Base-by-base conservation (phyloP, 1,139 yeast genomes). In the Sugiyamaella paludigena region DNA sequence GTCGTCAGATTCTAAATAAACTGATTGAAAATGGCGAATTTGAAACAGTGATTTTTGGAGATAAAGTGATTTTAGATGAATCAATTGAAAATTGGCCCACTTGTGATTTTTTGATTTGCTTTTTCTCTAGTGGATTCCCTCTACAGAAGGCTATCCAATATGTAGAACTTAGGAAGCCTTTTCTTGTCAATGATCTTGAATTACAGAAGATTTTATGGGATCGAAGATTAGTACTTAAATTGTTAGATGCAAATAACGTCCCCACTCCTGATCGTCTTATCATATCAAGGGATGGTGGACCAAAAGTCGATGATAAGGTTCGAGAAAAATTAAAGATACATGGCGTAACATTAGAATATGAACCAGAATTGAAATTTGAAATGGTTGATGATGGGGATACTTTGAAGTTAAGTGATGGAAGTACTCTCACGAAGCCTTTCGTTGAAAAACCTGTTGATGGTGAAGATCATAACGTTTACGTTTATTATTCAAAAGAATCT, bases 401-500 rank as follows among this genome's bases (percentile, higher is more conserved):
- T 0, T 75, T 94, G 48, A 74, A 74, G 50, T 92, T 92, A 26
- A 63, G 58, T 24, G 80, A 86, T 56, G 96, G 95, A 2, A 68
- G 79, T 58, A 71, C 74, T 11, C 71, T 94, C 69, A 75, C 74
- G 40, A 94, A 94, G 63, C 99, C 99, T 7, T 94, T 83, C 74
- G 98, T 94, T 29, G 99, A 94, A 67, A 94, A 94, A 61, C 99
- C 99, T 0, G 98, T 92, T 7, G 97, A 94, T 69, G 99, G 99
- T 41, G 99, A 94, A 69, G 96, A 94, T 67, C 99, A 94, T 69
- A 94, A 94, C 65, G 92, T 94, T 40, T 88, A 85, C 66, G 92
- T 94, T 41, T 94, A 94, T 68, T 92, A 92, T 66, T 86, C 94
- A 36, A 79, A 80, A 50, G 79, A 84, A 49, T 84, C 87, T 48